Evolutionary conservation across 805 yeast genomes (phyloP).

Genomic region (Saccharomycopsis fibuligera): DNA sequence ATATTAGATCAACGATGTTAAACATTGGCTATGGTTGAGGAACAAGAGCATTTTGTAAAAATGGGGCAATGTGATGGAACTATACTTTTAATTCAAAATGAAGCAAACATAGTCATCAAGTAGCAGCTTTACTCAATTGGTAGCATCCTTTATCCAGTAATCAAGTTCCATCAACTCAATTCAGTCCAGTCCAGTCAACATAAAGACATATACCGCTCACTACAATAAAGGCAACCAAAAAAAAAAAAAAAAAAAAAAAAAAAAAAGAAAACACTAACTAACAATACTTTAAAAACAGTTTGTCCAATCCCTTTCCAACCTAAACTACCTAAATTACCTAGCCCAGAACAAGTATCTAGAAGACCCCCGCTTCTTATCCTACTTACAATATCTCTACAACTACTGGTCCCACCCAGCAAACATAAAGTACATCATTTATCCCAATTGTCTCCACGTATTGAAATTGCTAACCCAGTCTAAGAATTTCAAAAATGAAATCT

Average conservation of each 20-base stretch:
- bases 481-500: constrained; percentile 16
- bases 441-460: constrained; percentile 68
- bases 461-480: constrained; percentile 34
- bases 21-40: too few species aligned
- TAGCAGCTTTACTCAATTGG: too few species aligned
- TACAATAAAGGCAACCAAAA: too few species aligned
- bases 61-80: too few species aligned
- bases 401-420: constrained; percentile 70
- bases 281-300: constrained; percentile 33
- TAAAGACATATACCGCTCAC: background rate
- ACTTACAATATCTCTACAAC: constrained; percentile 55
- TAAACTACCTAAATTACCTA: constrained; percentile 64
- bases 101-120: too few species aligned
- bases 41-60: too few species aligned
- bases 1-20: too few species aligned
- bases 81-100: too few species aligned
- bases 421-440: constrained; percentile 59
- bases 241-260: too few species aligned
- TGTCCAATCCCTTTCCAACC: constrained; percentile 72
- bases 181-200: background rate
- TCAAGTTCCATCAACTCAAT: background rate
- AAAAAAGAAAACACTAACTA: background rate
- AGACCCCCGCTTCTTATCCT: constrained; percentile 54
- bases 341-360: constrained; percentile 69
- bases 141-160: too few species aligned